phyloP scores from a whole-genome alignment of 2,329 filamentous ascomycete species.

The Falciphora oryzae region DNA sequence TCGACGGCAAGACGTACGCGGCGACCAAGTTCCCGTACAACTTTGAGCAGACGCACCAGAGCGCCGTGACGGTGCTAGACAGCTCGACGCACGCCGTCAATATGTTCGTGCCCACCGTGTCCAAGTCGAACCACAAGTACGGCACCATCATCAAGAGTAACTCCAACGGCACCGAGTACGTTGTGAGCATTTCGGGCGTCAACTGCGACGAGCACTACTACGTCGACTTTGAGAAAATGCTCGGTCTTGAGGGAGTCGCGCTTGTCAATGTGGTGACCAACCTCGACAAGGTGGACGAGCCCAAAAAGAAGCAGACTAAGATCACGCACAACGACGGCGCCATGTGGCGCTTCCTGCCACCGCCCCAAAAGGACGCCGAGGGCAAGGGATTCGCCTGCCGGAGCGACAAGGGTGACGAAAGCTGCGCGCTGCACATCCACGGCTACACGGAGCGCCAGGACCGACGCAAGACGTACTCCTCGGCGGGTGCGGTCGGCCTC shows the following conservation, averaged over 20 bases:
- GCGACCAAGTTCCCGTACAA: conserved; percentile 80
- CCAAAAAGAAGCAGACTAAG: conserved; percentile 80
- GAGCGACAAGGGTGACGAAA: conserved; percentile 48
- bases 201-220: conserved; percentile 73
- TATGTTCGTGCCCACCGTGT: conserved; percentile 80
- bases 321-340: conserved; percentile 97
- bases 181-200: conserved; percentile 73
- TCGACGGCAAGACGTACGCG: conserved; percentile 80
- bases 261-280: conserved; percentile 85
- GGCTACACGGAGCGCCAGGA: conserved; percentile 89
- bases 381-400: conserved; percentile 65
- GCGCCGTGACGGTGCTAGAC: conserved; percentile 87
- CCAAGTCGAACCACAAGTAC: conserved; percentile 57
- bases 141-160: conserved; percentile 96
- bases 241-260: conserved; percentile 83
- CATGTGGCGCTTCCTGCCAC: conserved; percentile 71
- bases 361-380: conserved; percentile 66
- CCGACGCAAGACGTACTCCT: conserved; percentile 79
- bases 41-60: conserved; percentile 71
- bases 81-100: conserved; percentile 94
- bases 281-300: conserved; percentile 53
- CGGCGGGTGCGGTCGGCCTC: conserved; percentile 78
- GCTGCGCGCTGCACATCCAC: conserved; percentile 87
- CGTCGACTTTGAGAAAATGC: conserved; percentile 95
- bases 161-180: conserved; percentile 94